Evolutionary conservation across 2,329 filamentous ascomycete genomes (phyloP).

Genomic region (Aspergillus pseudoviridinutans): DNA sequence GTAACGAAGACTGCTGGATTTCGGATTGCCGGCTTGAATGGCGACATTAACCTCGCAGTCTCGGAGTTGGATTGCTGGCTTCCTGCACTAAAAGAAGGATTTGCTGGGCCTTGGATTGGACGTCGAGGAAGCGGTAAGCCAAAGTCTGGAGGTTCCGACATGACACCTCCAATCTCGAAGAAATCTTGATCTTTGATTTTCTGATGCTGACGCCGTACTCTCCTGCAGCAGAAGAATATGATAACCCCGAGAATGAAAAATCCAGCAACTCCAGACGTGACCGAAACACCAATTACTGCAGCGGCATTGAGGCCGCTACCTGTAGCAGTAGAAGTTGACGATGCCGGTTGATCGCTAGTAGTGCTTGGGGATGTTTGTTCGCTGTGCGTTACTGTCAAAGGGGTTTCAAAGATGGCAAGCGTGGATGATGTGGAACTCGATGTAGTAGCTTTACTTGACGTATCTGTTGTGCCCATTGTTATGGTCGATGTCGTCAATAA

Average conservation of each 20-base stretch:
- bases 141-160: constrained; percentile 36
- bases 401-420: constrained; percentile 14
- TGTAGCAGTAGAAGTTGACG: neutral
- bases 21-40: constrained; percentile 12
- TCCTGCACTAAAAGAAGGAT: constrained; percentile 6
- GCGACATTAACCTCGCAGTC: constrained; percentile 17
- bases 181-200: constrained; percentile 20
- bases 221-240: constrained; percentile 29
- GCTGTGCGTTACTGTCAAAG: constrained; percentile 12
- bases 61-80: constrained; percentile 10
- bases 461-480: constrained; percentile 3
- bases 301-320: constrained; percentile 22
- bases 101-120: constrained; percentile 15
- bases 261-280: constrained; percentile 32
- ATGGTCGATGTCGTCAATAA: constrained; percentile 1
- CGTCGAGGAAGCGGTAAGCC: constrained; percentile 19
- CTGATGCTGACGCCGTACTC: constrained; percentile 22
- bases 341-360: neutral
- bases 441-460: neutral
- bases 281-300: constrained; percentile 35
- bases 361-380: constrained; percentile 7
- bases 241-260: constrained; percentile 32
- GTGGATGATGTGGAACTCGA: constrained; percentile 4
- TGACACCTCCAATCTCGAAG: constrained; percentile 39
- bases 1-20: constrained; percentile 19